A percentile compares a stretch with the other conserved stretches of the same genome.
phyloP scores from a whole-genome alignment of 257 asterid genomes.

The Scutellaria galericulata region DNA sequence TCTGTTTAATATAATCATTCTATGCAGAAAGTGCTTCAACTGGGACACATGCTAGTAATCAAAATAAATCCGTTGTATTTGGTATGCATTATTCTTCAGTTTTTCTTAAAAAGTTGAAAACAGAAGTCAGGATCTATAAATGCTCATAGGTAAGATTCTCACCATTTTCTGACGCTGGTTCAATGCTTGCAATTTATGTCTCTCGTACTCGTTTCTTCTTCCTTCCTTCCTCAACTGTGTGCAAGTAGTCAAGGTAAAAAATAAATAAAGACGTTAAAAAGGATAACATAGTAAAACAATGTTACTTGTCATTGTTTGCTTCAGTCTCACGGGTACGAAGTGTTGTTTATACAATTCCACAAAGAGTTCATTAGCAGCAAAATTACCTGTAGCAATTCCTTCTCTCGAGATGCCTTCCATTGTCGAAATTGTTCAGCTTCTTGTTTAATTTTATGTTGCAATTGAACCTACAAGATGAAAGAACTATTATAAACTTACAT shows the following conservation, averaged over 20 bases:
- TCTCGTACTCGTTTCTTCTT: conserved; percentile 93
- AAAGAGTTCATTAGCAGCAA: conserved; percentile 17
- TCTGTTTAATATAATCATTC: background rate
- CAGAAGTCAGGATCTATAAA: conserved; percentile 17
- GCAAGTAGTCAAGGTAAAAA: conserved; percentile 24
- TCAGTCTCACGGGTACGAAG: background rate
- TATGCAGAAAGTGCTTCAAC: conserved; percentile 16
- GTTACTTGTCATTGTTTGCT: background rate
- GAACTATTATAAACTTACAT: conserved; percentile 26
- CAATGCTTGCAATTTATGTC: conserved; percentile 94
- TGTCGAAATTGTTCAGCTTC: conserved; percentile 98
- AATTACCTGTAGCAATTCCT: conserved; percentile 88
- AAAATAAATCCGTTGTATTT: background rate
- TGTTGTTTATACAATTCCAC: background rate
- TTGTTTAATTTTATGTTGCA: conserved; percentile 95
- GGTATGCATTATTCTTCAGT: background rate
- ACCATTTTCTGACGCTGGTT: conserved; percentile 99
- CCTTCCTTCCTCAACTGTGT: conserved; percentile 95
- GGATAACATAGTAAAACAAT: background rate
- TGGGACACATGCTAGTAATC: conserved; percentile 14
- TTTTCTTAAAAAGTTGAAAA: conserved; percentile 17
- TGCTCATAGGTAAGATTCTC: conserved; percentile 35
- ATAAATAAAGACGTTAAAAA: background rate
- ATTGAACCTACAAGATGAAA: conserved; percentile 70
- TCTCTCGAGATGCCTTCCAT: conserved; percentile 98